Conservation (phyloP, 371 early-diverging fungal genomes). For the Mucor piriformis region DNA sequence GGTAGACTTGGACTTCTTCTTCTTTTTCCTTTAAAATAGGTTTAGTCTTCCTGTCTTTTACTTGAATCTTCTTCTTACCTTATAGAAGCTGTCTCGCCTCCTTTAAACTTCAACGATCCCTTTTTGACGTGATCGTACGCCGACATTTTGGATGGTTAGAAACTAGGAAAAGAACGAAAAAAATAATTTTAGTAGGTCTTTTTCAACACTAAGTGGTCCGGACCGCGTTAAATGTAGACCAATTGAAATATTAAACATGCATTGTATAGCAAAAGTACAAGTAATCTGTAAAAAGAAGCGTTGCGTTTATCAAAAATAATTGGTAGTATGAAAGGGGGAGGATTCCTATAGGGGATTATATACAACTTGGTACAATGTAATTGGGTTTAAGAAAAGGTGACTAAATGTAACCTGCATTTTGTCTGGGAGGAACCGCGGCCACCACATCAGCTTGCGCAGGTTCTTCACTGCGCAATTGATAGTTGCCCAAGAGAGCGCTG, state of each 20-base stretch:
- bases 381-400: background rate
- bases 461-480: background rate
- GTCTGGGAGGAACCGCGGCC: slow-evolving; percentile 40
- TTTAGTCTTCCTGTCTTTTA: slow-evolving; percentile 43
- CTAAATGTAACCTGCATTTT: slow-evolving; percentile 47
- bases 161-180: background rate
- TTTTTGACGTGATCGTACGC: slow-evolving; percentile 59
- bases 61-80: slow-evolving; percentile 54
- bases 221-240: background rate
- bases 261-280: too few species aligned
- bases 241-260: too few species aligned
- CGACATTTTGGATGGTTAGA: slow-evolving; percentile 27
- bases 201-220: background rate
- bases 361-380: too few species aligned
- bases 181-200: background rate
- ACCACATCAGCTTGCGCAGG: background rate
- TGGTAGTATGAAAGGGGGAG: too few species aligned
- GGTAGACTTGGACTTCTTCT: slow-evolving; percentile 54
- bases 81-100: slow-evolving; percentile 52
- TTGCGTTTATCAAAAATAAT: too few species aligned
- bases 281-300: too few species aligned
- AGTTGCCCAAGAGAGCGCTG: slow-evolving; percentile 21
- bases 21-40: slow-evolving; percentile 40
- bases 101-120: slow-evolving; percentile 64
- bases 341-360: too few species aligned